Conservation (phyloP, 2,329 filamentous ascomycete genomes). For the Colletotrichum sp. region DNA sequence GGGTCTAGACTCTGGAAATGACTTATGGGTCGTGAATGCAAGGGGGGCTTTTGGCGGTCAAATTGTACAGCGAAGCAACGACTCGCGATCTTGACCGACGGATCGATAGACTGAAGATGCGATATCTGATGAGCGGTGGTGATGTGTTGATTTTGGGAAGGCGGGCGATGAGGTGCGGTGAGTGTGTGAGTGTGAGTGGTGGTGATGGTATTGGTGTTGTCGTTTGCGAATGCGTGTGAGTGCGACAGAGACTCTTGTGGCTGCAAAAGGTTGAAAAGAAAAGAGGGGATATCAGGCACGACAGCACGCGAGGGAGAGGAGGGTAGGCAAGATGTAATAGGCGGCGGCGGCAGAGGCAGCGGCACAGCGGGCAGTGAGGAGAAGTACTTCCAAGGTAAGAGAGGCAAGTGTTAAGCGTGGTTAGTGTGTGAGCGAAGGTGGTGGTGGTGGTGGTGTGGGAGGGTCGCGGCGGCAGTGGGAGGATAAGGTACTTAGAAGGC, state of each 20-base stretch:
- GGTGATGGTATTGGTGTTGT: neutral
- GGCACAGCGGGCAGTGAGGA: neutral
- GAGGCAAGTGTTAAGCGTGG: neutral
- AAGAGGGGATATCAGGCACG: constrained; percentile 21
- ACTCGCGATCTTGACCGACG: neutral
- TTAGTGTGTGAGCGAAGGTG: neutral
- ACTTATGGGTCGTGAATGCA: constrained; percentile 24
- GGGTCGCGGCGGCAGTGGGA: constrained; percentile 12
- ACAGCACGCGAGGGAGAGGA: constrained; percentile 20
- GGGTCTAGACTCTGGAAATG: constrained; percentile 24
- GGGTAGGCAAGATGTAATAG: constrained; percentile 21
- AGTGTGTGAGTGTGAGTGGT: neutral
- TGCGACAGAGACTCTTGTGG: neutral
- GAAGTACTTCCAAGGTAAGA: neutral
- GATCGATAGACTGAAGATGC: neutral
- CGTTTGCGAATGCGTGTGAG: neutral
- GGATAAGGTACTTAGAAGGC: neutral
- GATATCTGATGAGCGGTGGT: neutral
- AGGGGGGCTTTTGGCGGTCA: constrained; percentile 22
- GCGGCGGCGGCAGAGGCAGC: constrained; percentile 1
- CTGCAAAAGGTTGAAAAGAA: constrained; percentile 18
- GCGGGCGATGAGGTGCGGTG: neutral
- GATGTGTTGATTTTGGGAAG: neutral
- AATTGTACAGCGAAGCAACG: constrained; percentile 12
- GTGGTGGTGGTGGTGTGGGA: neutral